Conservation (phyloP, 1,284 basidiomycete genomes). For the Ustilago shanxiensis region DNA sequence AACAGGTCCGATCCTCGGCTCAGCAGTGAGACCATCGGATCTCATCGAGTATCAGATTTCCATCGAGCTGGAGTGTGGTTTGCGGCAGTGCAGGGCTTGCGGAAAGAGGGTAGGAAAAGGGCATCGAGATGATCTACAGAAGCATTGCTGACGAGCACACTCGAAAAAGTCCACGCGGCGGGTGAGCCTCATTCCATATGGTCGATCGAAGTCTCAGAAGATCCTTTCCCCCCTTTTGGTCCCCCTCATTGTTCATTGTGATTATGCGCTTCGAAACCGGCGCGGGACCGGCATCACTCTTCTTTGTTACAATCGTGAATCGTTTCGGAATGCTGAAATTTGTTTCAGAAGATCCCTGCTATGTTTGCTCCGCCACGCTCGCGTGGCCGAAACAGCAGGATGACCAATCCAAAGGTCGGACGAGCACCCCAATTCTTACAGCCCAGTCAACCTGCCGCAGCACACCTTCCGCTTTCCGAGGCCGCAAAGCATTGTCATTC, state of each 20-base stretch:
- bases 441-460: background rate
- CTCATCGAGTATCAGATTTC: background rate
- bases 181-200: background rate
- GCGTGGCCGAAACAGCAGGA: background rate
- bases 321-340: no score
- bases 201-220: constrained; percentile 3
- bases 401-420: background rate
- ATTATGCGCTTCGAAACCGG: background rate
- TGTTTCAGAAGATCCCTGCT: background rate
- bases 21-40: background rate
- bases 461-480: background rate
- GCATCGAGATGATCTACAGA: background rate
- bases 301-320: no score
- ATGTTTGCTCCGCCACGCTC: background rate
- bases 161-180: background rate
- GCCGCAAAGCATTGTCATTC: no score
- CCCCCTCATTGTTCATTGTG: background rate
- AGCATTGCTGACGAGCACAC: background rate
- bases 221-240: background rate
- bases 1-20: background rate
- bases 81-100: background rate
- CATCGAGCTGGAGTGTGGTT: background rate
- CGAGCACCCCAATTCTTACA: background rate
- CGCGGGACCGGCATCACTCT: background rate
- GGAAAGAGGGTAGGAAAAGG: no score